Conservation (phyloP, 164 flowering plant species). For the Aristolochia contorta region DNA sequence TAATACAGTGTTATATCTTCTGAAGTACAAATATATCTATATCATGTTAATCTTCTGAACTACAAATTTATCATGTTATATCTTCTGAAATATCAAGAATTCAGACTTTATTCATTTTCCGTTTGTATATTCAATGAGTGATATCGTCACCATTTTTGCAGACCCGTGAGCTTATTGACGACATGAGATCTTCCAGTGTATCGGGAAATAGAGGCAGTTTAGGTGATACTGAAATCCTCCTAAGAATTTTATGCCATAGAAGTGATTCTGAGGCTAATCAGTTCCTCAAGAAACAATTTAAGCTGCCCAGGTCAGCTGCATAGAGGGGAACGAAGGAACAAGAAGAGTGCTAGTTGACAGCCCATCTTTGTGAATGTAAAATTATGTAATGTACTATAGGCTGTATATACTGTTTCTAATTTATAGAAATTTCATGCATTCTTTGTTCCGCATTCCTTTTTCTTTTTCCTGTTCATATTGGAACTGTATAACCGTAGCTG, state of each 20-base stretch:
- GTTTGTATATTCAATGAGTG: neutral
- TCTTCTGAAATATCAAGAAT: neutral
- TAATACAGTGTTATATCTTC: too few relatives aligned
- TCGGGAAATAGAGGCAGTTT: slow-evolving; percentile 46
- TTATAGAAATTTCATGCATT: too few relatives aligned
- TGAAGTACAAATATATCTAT: too few relatives aligned
- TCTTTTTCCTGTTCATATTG: too few relatives aligned
- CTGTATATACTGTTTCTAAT: too few relatives aligned
- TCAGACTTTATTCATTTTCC: neutral
- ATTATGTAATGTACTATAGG: neutral
- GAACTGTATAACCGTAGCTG: too few relatives aligned
- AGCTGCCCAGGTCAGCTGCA: slow-evolving; percentile 72
- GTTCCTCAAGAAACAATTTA: slow-evolving; percentile 91
- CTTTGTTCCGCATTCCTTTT: too few relatives aligned
- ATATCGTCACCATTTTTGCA: slow-evolving; percentile 21
- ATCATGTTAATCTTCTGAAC: too few relatives aligned
- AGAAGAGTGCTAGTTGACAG: neutral
- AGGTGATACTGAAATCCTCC: slow-evolving; percentile 63
- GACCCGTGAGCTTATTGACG: slow-evolving; percentile 87
- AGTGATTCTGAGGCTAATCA: slow-evolving; percentile 87
- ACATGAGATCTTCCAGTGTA: slow-evolving; percentile 52
- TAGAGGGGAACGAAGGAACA: slow-evolving; percentile 8
- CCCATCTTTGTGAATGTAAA: neutral
- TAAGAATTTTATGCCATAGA: slow-evolving; percentile 85
- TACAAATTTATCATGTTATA: too few relatives aligned